Evolutionary conservation across 2,329 filamentous ascomycete species (phyloP).

Genomic region (Phaeosphaeria sp.): DNA sequence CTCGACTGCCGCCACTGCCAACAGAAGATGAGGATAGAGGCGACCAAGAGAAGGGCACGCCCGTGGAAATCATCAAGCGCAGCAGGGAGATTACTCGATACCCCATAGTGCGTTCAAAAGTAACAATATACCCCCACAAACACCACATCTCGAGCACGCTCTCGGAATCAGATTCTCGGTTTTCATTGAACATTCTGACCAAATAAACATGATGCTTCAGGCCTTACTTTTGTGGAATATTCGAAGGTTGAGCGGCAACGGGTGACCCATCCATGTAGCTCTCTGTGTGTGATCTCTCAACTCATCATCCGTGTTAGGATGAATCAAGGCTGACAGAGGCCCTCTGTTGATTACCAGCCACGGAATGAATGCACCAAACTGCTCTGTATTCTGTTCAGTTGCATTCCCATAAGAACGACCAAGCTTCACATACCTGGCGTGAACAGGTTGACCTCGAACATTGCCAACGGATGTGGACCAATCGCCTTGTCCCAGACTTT

Average conservation of each 20-base stretch:
- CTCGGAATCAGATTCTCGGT: neutral
- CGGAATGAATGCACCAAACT: constrained; percentile 87
- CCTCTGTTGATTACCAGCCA: constrained; percentile 86
- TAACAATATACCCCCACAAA: neutral
- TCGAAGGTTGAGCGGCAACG: constrained; percentile 65
- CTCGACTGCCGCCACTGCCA: neutral
- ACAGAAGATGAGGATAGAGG: neutral
- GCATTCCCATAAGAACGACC: neutral
- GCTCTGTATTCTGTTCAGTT: constrained; percentile 54
- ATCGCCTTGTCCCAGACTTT: constrained; percentile 76
- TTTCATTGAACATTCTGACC: neutral
- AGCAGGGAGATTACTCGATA: neutral
- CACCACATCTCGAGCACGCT: neutral
- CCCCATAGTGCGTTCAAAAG: neutral
- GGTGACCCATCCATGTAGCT: constrained; percentile 78
- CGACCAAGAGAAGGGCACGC: neutral
- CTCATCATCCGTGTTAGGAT: constrained; percentile 79
- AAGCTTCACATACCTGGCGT: constrained; percentile 60
- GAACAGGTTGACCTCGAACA: constrained; percentile 93
- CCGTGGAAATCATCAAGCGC: neutral
- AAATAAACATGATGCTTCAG: neutral
- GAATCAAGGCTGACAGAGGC: constrained; percentile 77
- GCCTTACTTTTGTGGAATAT: constrained; percentile 51
- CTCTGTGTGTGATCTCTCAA: constrained; percentile 69
- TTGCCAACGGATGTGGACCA: constrained; percentile 81